Conservation (phyloP, 2,329 filamentous ascomycete species). For the Penicillium sp. region DNA sequence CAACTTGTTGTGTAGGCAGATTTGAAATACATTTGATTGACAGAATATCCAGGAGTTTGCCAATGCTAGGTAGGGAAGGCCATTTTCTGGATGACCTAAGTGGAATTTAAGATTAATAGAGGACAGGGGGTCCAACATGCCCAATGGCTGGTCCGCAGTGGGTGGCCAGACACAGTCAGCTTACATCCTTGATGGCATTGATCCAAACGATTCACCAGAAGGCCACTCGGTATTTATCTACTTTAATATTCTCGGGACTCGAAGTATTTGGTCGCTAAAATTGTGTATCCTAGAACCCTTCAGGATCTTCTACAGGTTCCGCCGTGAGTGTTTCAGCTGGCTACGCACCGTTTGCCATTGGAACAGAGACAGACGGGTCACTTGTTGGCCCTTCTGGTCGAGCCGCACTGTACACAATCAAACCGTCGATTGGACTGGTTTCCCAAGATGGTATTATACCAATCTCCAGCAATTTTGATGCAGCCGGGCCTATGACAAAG, state of each 20-base stretch:
- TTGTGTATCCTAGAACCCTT: constrained; percentile 14
- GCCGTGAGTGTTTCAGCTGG: constrained; percentile 34
- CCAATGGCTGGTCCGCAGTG: constrained; percentile 26
- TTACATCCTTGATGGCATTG: constrained; percentile 24
- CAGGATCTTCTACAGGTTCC: constrained; percentile 38
- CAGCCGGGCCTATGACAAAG: constrained; percentile 18
- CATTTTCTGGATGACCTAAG: background rate
- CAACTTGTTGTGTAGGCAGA: background rate
- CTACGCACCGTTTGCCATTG: constrained; percentile 33
- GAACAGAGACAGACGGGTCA: constrained; percentile 37
- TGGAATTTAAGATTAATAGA: background rate
- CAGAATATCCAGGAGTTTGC: constrained; percentile 5
- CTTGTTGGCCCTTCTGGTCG: constrained; percentile 32
- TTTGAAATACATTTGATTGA: background rate
- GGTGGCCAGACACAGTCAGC: constrained; percentile 28
- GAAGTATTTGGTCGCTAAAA: background rate
- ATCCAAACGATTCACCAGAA: constrained; percentile 20
- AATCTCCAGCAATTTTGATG: constrained; percentile 15
- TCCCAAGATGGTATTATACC: constrained; percentile 32
- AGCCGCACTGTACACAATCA: constrained; percentile 36
- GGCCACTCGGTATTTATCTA: constrained; percentile 16
- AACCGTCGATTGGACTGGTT: constrained; percentile 32
- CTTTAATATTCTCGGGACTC: background rate
- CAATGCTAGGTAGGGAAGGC: constrained; percentile 3
- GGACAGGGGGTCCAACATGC: constrained; percentile 11